Base-by-base conservation (phyloP, 306 rosid species). In the Comarum palustre region DNA sequence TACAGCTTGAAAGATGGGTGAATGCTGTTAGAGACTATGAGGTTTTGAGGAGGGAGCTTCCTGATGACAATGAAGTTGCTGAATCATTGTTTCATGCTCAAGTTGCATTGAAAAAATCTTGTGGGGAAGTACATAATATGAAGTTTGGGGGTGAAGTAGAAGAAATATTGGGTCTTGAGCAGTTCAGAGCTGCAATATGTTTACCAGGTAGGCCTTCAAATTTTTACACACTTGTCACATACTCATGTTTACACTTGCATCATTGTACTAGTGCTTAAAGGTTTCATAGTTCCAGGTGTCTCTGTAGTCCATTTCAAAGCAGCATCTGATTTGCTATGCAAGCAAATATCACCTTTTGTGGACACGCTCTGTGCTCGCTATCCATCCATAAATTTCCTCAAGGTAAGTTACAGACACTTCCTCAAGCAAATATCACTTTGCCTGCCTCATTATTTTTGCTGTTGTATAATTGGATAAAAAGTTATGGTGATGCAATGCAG, bases 91-190 rank as follows among this genome's bases (percentile, higher is more conserved):
- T 91, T 76, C 97, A 88, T 77, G 92, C 90, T 1, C 96, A 85
- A 80, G 89, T 89, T 69, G 91, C 96, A n/a, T 77, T 94, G 24
- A 94, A 91, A 86, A 91, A 94, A 82, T 94, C 96, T 29, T 87
- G 90, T 22, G 97, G 97, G 66, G 97, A 87, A 73, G 96, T 94
- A 60, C 66, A 73, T 51, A 88, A 89, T 83, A 78, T 94, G 82
- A 94, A 89, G 81, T 94, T 91, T 62, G 94, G 97, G 17, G 91
- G 97, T 34, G 98, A 88, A 82, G 97, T 91, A 64, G 98, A 94
- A 85, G 84, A 74, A 79, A 89, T 94, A 29, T 91, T 87, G 4
- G 81, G 95, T 54, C 82, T 91, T 76, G 97, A 91, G 77, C 93
- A 86, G 79, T 89, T 94, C 70, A 78, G 87, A 83, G 88, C 96